Percentiles rank a stretch among this genome's conserved stretches.
Evolutionary conservation across 371 early-diverging fungal genomes (phyloP).

Genomic region (Mucor mucedo): DNA sequence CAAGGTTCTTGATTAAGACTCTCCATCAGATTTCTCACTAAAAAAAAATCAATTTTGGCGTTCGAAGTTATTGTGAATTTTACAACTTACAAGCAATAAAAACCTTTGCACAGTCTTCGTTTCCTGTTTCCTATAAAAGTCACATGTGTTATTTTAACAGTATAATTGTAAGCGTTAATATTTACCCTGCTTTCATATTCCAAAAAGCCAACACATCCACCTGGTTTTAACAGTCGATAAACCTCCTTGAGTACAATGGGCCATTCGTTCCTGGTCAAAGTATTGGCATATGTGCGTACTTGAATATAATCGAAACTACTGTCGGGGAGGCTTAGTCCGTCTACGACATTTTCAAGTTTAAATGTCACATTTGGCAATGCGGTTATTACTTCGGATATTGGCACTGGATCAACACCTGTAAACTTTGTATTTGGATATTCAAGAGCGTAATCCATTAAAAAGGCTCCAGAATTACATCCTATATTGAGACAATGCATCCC

Average conservation of each 20-base stretch:
- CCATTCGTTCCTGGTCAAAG: slow-evolving; percentile 14
- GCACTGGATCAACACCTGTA: slow-evolving; percentile 19
- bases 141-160: background rate
- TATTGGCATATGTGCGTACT: slow-evolving; percentile 2
- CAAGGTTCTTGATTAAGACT: slow-evolving; percentile 1
- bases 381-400: background rate
- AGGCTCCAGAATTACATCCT: slow-evolving; percentile 14
- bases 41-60: background rate
- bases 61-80: background rate
- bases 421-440: slow-evolving; percentile 20
- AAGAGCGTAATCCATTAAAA: slow-evolving; percentile 23
- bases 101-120: slow-evolving; percentile 8
- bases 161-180: background rate
- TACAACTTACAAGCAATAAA: background rate
- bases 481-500: slow-evolving; percentile 5
- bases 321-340: slow-evolving; percentile 13
- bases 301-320: slow-evolving; percentile 21
- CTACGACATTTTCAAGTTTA: slow-evolving; percentile 2
- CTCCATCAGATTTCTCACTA: slow-evolving; percentile 7
- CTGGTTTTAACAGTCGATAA: slow-evolving; percentile 15
- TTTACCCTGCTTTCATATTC: slow-evolving; percentile 11
- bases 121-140: slow-evolving; percentile 15
- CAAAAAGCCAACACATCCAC: slow-evolving; percentile 18
- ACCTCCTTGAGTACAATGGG: slow-evolving; percentile 16
- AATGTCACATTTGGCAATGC: slow-evolving; percentile 8